These are phyloP conservation scores for Zygosaccharomyces kombuchaensis DNA, from an alignment of 805 yeast genomes.

Conservation along the genomic window DNA sequence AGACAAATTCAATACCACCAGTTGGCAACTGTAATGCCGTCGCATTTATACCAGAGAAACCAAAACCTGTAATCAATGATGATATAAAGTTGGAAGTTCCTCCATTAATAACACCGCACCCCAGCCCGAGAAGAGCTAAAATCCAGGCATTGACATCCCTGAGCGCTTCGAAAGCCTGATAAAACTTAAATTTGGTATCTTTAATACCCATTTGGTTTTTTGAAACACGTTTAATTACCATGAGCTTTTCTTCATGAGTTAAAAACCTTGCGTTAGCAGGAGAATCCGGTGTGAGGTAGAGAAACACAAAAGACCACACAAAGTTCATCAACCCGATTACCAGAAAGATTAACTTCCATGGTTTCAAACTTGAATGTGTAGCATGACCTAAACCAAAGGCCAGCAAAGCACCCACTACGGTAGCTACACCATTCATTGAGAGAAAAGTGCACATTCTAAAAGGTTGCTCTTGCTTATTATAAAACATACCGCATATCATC, in stretches of 20 bases:
- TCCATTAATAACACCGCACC: slow-evolving; percentile 21
- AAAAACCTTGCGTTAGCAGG: slow-evolving; percentile 35
- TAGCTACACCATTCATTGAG: slow-evolving; percentile 33
- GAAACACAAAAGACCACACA: slow-evolving; percentile 32
- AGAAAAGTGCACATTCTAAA: slow-evolving; percentile 37
- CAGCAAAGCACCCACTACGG: slow-evolving; percentile 26
- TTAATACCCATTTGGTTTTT: slow-evolving; percentile 21
- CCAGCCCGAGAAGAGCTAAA: slow-evolving; percentile 17
- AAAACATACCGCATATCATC: slow-evolving; percentile 35
- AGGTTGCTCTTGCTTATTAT: slow-evolving; percentile 32
- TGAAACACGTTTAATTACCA: slow-evolving; percentile 26
- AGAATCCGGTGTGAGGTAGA: slow-evolving; percentile 37
- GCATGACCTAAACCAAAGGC: slow-evolving; percentile 29
- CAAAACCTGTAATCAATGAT: slow-evolving; percentile 20
- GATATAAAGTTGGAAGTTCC: slow-evolving; percentile 20
- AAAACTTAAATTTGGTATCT: slow-evolving; percentile 15
- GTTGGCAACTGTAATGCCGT: slow-evolving; percentile 19
- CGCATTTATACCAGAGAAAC: slow-evolving; percentile 21
- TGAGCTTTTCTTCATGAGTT: slow-evolving; percentile 33
- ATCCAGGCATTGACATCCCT: slow-evolving; percentile 14
- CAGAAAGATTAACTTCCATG: slow-evolving; percentile 28
- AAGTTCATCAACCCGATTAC: slow-evolving; percentile 37
- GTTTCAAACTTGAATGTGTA: slow-evolving; percentile 19
- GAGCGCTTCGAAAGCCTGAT: slow-evolving; percentile 16
- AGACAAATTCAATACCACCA: slow-evolving; percentile 22